Evolutionary conservation across 1,284 basidiomycete species (phyloP).

Genomic region (Schizophyllum amplum): DNA sequence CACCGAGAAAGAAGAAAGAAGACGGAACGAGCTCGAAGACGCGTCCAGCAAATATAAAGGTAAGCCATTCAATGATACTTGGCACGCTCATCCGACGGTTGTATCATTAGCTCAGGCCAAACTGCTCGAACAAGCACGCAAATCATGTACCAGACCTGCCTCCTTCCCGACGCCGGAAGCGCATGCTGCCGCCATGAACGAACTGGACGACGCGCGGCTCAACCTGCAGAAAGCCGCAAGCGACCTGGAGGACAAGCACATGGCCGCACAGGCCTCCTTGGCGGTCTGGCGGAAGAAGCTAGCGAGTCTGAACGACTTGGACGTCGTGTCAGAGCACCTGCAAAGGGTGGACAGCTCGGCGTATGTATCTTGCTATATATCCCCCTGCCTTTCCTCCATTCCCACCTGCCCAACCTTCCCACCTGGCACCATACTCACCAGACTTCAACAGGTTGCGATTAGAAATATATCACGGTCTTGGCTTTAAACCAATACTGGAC

Average conservation of each 20-base stretch:
- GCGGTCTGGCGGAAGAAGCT: slow-evolving; percentile 55
- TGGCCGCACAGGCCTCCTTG: slow-evolving; percentile 60
- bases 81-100: not conserved
- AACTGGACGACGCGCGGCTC: slow-evolving; percentile 53
- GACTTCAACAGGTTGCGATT: slow-evolving; percentile 44
- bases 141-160: slow-evolving; percentile 60
- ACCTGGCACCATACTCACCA: slow-evolving; percentile 6
- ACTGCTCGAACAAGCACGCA: slow-evolving; percentile 56
- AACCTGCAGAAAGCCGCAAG: slow-evolving; percentile 66
- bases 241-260: slow-evolving; percentile 59
- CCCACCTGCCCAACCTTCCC: no score
- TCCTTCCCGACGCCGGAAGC: slow-evolving; percentile 59
- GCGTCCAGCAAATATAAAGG: not conserved
- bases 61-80: not conserved
- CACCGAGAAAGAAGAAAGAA: not conserved
- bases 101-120: slow-evolving; percentile 46
- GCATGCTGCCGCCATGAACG: slow-evolving; percentile 53
- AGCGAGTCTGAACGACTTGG: slow-evolving; percentile 50
- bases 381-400: no score
- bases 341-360: slow-evolving; percentile 56
- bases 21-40: not conserved
- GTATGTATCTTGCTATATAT: slow-evolving; percentile 39
- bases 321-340: slow-evolving; percentile 63
- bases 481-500: slow-evolving; percentile 57
- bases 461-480: slow-evolving; percentile 58